These are phyloP conservation scores for Kernera saxatilis DNA, from an alignment of 345 rosid species.

Conservation along the genomic window DNA sequence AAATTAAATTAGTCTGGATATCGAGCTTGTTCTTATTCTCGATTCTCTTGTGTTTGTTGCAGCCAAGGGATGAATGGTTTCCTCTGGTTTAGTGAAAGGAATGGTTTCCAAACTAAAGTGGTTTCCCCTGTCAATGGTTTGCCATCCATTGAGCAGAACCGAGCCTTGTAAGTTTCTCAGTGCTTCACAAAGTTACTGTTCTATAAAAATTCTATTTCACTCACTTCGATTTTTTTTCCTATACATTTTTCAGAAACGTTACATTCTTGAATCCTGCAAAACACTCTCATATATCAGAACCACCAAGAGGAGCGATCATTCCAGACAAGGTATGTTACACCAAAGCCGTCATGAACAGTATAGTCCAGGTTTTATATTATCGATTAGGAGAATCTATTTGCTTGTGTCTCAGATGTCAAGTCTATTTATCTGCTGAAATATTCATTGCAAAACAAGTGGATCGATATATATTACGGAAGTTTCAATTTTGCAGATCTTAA, in stretches of 20 bases:
- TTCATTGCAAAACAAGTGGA: constrained; percentile 4
- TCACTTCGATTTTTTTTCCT: constrained; percentile 16
- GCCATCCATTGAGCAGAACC: constrained; percentile 56
- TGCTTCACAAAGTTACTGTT: constrained; percentile 3
- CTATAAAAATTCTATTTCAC: constrained; percentile 6
- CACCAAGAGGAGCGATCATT: constrained; percentile 60
- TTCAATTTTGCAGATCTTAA: constrained; percentile 53
- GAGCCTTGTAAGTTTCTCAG: constrained; percentile 56
- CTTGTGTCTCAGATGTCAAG: background rate
- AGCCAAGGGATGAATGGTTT: constrained; percentile 94
- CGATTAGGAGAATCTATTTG: background rate
- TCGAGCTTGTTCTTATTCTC: constrained; percentile 23
- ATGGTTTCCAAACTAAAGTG: constrained; percentile 35
- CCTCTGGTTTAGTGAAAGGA: constrained; percentile 67
- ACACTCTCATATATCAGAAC: constrained; percentile 63
- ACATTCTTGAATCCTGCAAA: constrained; percentile 55
- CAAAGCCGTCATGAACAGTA: background rate
- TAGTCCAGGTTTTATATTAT: background rate
- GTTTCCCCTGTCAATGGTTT: constrained; percentile 69
- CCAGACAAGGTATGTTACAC: constrained; percentile 63
- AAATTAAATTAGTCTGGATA: background rate
- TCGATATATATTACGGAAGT: background rate
- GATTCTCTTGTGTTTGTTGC: constrained; percentile 26
- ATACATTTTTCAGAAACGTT: constrained; percentile 51
- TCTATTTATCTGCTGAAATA: background rate